Conservation (phyloP, 768 basidiomycete species). For the Hygrophorus russula region DNA sequence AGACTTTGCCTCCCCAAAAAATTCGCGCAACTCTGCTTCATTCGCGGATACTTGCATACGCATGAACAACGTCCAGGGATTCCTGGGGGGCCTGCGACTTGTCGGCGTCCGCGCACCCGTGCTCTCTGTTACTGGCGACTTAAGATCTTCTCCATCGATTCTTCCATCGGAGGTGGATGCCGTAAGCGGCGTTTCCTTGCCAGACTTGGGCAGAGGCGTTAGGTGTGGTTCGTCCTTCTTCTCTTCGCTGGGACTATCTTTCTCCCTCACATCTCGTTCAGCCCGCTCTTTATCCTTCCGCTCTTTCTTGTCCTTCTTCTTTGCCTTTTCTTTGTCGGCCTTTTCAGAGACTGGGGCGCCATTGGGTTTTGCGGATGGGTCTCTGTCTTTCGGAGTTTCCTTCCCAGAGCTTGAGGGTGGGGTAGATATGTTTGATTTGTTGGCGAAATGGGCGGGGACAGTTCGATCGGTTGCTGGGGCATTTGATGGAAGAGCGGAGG, state of each 20-base stretch:
- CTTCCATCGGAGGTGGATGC: constrained; percentile 15
- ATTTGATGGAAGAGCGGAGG: constrained; percentile 35
- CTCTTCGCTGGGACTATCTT: constrained; percentile 21
- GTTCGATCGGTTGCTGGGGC: constrained; percentile 24
- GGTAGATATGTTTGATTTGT: constrained; percentile 24
- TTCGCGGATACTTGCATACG: constrained; percentile 38
- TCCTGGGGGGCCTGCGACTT: constrained; percentile 45
- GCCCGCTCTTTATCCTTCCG: constrained; percentile 42
- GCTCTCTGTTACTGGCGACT: constrained; percentile 48
- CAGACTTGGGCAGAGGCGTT: constrained; percentile 6
- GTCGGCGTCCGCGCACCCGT: constrained; percentile 65
- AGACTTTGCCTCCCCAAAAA: constrained; percentile 60
- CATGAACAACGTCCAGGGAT: constrained; percentile 84
- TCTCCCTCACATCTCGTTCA: constrained; percentile 25
- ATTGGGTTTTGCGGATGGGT: constrained; percentile 25
- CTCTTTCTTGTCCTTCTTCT: constrained; percentile 55
- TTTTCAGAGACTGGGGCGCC: constrained; percentile 17
- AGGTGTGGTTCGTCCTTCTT: constrained; percentile 11
- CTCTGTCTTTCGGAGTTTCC: constrained; percentile 22
- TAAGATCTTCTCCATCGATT: constrained; percentile 27
- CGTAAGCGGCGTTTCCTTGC: constrained; percentile 16
- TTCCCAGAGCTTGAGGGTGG: constrained; percentile 21
- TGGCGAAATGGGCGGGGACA: constrained; percentile 22
- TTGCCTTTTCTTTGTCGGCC: constrained; percentile 45
- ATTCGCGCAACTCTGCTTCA: constrained; percentile 62